Base-by-base conservation (phyloP, 2,329 filamentous ascomycete species). In the Helotiales sp. region DNA sequence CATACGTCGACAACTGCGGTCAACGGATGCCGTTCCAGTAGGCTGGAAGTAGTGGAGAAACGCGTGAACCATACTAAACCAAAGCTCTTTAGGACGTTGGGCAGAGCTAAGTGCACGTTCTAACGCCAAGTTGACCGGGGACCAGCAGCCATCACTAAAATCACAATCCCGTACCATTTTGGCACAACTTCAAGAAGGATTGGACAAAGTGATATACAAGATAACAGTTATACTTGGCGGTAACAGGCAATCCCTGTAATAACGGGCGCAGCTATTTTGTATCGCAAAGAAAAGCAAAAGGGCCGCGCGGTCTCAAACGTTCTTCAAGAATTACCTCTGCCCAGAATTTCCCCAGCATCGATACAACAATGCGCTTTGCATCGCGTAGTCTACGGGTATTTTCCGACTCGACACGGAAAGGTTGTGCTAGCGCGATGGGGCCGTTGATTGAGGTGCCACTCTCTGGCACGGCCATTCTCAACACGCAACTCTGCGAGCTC, bases 281-380 rank as follows among this genome's bases (percentile, higher is more conserved):
- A 27, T 30, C 27, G 19, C 25, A 30, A 33, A 22, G 29, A 31
- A 30, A 30, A 48, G 27, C 5, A 48, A 47, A 47, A 17, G 17
- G 25, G 46, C 25, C 46, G 46, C 46, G 46, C 27, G 46, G 19
- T 48, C 27, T 48, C 46, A 48, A 48, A 48, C 46, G 31, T n/a
- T n/a, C 5, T 33, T 29, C 46, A 31, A 19, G 13, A 30, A 44
- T 27, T 15, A 44, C 40, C 19, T 44, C 19, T 24, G 40, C 22
- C 40, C 22, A 44, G 22, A 44, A 25, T 13, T 42, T 42, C 38
- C n/a, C 25, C 40, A 15, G n/a, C 10, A 12, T 12, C 40, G 22
- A 44, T 44, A 27, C 7, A 15, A 27, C 17, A 40, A 44, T 44
- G 40, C 22, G 22, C 22, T 10, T 44, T 48, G 46, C 46, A 13